phyloP scores from a whole-genome alignment of 164 flowering plant species.

The Akebia trifoliata region DNA sequence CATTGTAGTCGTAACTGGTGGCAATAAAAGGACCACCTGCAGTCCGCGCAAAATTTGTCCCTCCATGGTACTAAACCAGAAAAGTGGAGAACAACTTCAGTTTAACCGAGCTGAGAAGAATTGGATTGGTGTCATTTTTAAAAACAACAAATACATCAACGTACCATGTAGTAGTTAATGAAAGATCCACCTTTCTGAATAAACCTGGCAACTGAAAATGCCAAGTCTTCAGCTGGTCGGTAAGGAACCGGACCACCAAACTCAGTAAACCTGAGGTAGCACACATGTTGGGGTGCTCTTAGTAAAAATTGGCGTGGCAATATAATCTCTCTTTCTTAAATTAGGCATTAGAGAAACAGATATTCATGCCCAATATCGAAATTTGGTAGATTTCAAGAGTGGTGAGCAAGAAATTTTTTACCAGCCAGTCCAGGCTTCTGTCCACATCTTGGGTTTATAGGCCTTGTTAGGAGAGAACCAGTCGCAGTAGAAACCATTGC shows the following conservation, averaged over 20 bases:
- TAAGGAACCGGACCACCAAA: conserved; percentile 92
- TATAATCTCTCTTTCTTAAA: background rate
- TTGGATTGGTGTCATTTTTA: background rate
- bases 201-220: conserved; percentile 89
- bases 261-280: conserved; percentile 76
- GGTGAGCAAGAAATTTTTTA: conserved; percentile 16
- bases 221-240: conserved; percentile 93
- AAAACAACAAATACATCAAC: conserved; percentile 11
- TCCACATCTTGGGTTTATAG: conserved; percentile 98
- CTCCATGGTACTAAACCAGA: conserved; percentile 86
- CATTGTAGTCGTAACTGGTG: conserved; percentile 98
- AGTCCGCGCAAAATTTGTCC: conserved; percentile 96
- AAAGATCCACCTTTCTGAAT: conserved; percentile 93
- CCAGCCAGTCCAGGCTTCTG: conserved; percentile 99
- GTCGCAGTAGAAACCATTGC: conserved; percentile 98
- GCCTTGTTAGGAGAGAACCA: conserved; percentile 91
- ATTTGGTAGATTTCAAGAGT: background rate
- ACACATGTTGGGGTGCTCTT: too few relatives aligned
- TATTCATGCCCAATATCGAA: too few relatives aligned
- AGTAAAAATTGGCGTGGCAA: too few relatives aligned
- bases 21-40: conserved; percentile 99
- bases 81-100: background rate
- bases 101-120: background rate
- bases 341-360: background rate
- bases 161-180: conserved; percentile 93